Percentiles rank a stretch among this genome's conserved stretches.
Conservation (phyloP, 164 flowering plant genomes). For the Cinnamomum micranthum region DNA sequence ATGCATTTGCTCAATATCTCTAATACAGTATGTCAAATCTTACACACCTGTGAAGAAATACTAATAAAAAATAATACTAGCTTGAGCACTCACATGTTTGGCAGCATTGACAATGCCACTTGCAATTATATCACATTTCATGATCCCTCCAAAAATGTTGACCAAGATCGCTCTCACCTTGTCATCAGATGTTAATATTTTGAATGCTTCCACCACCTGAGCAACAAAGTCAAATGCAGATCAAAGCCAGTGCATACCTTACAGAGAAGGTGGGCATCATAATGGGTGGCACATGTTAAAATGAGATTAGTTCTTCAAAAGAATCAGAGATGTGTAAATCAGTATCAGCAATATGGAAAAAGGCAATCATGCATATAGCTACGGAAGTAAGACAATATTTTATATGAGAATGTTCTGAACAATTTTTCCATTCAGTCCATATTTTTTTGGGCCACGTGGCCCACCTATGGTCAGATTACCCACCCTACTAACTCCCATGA, state of each 20-base stretch:
- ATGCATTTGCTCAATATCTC: no score
- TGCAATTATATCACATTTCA: conserved; percentile 98
- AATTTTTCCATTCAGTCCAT: no score
- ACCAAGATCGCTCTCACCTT: conserved; percentile 97
- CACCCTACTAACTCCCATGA: no score
- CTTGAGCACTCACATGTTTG: conserved; percentile 42
- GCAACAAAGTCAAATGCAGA: not conserved
- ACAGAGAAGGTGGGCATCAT: not conserved
- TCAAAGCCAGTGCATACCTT: not conserved
- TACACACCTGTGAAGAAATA: no score
- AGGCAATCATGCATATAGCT: not conserved
- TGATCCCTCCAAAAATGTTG: conserved; percentile 97
- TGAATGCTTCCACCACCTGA: conserved; percentile 98
- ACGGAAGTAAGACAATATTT: no score
- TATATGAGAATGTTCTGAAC: no score
- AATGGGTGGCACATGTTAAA: not conserved
- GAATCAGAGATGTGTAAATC: not conserved
- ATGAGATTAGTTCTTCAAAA: not conserved
- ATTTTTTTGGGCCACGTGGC: no score
- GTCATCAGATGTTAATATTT: conserved; percentile 92
- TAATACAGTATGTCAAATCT: no score
- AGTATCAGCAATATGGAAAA: not conserved
- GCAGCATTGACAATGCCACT: conserved; percentile 99
- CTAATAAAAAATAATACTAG: no score
- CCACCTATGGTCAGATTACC: no score